Evolutionary conservation across 2,329 filamentous ascomycete genomes (phyloP).

Genomic region (Harringtonia aguacate): DNA sequence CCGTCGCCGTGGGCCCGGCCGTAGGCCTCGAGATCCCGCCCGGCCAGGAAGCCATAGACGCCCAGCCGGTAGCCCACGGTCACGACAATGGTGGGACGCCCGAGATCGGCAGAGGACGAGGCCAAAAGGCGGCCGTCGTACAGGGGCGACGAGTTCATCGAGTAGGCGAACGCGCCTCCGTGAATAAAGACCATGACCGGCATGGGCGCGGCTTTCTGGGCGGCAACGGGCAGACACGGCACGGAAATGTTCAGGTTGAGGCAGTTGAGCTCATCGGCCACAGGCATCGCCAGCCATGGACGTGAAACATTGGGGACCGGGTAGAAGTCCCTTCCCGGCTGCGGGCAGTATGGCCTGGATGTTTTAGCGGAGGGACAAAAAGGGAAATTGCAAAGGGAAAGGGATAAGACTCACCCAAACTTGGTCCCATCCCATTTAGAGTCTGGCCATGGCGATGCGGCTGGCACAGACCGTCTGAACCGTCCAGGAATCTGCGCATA

Average conservation of each 20-base stretch:
- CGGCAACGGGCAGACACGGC: slow-evolving; percentile 1
- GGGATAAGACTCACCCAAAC: slow-evolving; percentile 1
- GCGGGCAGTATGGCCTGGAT: slow-evolving; percentile 5
- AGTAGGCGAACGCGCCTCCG: slow-evolving; percentile 8
- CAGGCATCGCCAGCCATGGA: slow-evolving; percentile 6
- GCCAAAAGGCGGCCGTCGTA: slow-evolving; percentile 9
- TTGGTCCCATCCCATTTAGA: slow-evolving; percentile 7
- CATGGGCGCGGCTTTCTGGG: background rate
- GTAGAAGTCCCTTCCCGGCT: slow-evolving; percentile 10
- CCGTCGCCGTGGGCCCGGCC: background rate
- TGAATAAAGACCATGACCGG: slow-evolving; percentile 9
- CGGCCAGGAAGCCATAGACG: slow-evolving; percentile 32
- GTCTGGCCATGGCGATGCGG: background rate
- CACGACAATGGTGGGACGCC: slow-evolving; percentile 13
- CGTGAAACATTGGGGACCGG: slow-evolving; percentile 3
- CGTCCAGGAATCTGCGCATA: slow-evolving; percentile 6
- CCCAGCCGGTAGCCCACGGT: slow-evolving; percentile 23
- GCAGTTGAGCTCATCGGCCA: slow-evolving; percentile 4
- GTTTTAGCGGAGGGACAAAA: background rate
- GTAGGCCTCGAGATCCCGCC: background rate
- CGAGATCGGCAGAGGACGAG: background rate
- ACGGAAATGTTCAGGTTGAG: slow-evolving; percentile 9
- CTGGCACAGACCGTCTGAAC: slow-evolving; percentile 4
- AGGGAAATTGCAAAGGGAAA: background rate
- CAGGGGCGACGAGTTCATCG: background rate